Conservation (phyloP, 305 asterid species). For the Ilex paraguariensis region DNA sequence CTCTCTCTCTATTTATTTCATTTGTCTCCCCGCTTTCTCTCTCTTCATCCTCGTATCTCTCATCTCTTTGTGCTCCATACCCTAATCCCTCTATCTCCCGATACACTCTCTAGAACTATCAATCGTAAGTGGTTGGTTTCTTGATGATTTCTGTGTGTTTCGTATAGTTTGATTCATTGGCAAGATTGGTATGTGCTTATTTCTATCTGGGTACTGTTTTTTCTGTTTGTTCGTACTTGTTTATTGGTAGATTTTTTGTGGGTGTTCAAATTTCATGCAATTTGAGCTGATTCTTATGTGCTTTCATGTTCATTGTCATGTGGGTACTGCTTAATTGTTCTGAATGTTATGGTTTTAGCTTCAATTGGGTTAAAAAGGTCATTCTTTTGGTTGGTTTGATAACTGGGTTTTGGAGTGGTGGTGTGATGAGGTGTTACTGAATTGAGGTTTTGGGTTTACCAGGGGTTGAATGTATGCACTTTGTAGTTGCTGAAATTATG, state of each 20-base stretch:
- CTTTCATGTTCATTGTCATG: slow-evolving; percentile 20
- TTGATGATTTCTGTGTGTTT: slow-evolving; percentile 20
- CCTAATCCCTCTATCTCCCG: slow-evolving; percentile 60
- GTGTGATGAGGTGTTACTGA: too few relatives aligned
- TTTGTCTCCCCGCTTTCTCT: slow-evolving; percentile 44
- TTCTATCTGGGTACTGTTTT: slow-evolving; percentile 21
- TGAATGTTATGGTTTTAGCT: slow-evolving; percentile 20
- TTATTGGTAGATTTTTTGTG: slow-evolving; percentile 6
- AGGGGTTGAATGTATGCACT: background rate
- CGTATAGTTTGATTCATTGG: slow-evolving; percentile 38
- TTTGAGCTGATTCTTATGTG: slow-evolving; percentile 42
- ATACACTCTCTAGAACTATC: slow-evolving; percentile 20
- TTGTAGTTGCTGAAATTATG: background rate
- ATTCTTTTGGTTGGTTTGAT: too few relatives aligned
- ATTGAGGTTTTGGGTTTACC: background rate
- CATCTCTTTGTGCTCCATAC: slow-evolving; percentile 26
- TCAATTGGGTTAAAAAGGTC: slow-evolving; percentile 13
- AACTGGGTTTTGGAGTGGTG: slow-evolving; percentile 22
- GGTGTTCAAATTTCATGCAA: slow-evolving; percentile 10
- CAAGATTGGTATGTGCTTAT: slow-evolving; percentile 40
- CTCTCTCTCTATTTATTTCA: slow-evolving; percentile 42
- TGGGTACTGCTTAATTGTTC: slow-evolving; percentile 26
- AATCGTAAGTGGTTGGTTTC: slow-evolving; percentile 15
- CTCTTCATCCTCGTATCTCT: slow-evolving; percentile 52
- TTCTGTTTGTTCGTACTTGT: slow-evolving; percentile 8